Base-by-base conservation (phyloP, 2,329 filamentous ascomycete species). In the Exserohilum rostratum region DNA sequence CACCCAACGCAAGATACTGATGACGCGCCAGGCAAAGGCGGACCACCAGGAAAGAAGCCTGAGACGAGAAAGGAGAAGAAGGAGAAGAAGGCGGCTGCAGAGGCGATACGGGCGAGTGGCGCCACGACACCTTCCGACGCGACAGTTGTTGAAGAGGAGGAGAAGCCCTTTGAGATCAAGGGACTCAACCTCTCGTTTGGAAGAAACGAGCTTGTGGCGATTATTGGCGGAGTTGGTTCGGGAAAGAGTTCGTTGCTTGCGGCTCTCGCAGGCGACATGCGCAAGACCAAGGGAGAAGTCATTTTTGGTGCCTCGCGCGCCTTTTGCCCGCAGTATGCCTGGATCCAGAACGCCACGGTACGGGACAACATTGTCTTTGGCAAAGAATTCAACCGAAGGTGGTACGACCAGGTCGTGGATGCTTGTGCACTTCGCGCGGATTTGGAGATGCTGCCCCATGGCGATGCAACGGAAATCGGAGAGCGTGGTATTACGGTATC, bases 401-500 rank as follows among this genome's bases (percentile, higher is more conserved):
- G 93, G 93, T 96, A 96, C 69, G 83, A 88, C 39, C 78, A 89
- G 46, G 92, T 96, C n/a, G 82, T 96, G 29, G 84, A 89, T 71
- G 91, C 91, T 9, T 98, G 93, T 73, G 92, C 93, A 1, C 80
- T 98, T 9, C 82, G 89, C 47, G 85, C 90, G 0, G 93, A 99
- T 79, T 76, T 98, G 6, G 91, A 96, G 43, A 96, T 96, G 87
- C 81, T 98, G n/a, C 93, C 93, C 0, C 85, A 90, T 53, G 90
- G 91, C 12, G 95, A 98, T 66, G 76, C 84, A 65, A 99, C 93
- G 0, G 93, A 98, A 73, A 96, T 98, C 68, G 95, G 93, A 22
- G 95, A 98, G 75, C 87, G 92, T 57, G 93, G 95, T 48, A 97
- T 98, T 68, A 98, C 92, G 1, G 90, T 98, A 1, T 96, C 92